phyloP scores from a whole-genome alignment of 257 asterid genomes.

The Salvia miltiorrhiza region DNA sequence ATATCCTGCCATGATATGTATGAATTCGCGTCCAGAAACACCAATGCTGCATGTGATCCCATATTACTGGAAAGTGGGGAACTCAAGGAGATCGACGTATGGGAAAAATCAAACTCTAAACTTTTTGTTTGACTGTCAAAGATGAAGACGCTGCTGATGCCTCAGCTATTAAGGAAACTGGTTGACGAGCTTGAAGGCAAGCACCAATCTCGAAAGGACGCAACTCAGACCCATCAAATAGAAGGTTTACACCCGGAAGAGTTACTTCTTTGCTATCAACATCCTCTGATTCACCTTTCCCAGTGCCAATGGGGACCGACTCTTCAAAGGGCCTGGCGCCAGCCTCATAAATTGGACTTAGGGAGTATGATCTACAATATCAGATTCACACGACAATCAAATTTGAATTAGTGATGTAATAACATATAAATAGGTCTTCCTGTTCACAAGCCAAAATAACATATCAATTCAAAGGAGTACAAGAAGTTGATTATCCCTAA shows the following conservation, averaged over 20 bases:
- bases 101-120: background rate
- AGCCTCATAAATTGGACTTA: conserved; percentile 71
- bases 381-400: no score
- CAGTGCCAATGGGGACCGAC: conserved; percentile 42
- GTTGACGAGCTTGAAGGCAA: conserved; percentile 98
- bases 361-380: conserved; percentile 78
- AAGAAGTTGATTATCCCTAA: background rate
- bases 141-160: conserved; percentile 81
- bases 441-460: background rate
- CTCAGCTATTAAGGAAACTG: conserved; percentile 82
- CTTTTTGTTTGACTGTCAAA: conserved; percentile 46
- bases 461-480: background rate
- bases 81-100: background rate
- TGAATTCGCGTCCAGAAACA: conserved; percentile 12
- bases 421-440: background rate
- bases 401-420: conserved; percentile 9
- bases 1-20: conserved; percentile 1
- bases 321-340: conserved; percentile 61
- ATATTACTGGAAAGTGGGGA: background rate
- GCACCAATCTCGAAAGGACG: conserved; percentile 94
- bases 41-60: conserved; percentile 17
- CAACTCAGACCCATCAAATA: conserved; percentile 86
- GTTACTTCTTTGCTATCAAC: conserved; percentile 80
- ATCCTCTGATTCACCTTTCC: conserved; percentile 74
- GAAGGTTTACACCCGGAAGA: conserved; percentile 91